A percentile compares a stretch with the other conserved stretches of the same genome.
Conservation (phyloP, 768 basidiomycete species). For the Hericium coralloides region DNA sequence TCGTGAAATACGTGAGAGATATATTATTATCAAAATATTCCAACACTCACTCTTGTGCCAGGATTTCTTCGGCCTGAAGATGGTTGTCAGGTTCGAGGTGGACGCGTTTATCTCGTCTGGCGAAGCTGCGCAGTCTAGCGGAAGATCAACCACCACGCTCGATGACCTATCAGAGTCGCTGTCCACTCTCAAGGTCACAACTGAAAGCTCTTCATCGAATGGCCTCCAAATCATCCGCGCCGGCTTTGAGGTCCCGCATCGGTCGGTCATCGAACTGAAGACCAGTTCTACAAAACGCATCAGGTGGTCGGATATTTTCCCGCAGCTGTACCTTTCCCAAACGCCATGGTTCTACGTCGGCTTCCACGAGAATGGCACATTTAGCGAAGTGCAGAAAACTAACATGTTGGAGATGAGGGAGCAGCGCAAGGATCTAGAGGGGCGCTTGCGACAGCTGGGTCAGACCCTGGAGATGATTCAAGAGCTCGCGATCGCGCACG, state of each 20-base stretch:
- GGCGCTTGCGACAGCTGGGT: conserved; percentile 16
- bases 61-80: conserved; percentile 48
- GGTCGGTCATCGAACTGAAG: conserved; percentile 21
- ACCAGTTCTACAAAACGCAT: conserved; percentile 16
- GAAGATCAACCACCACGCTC: not conserved
- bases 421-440: conserved; percentile 15
- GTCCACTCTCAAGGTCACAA: not conserved
- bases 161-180: not conserved
- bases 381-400: conserved; percentile 39
- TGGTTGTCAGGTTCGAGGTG: conserved; percentile 48
- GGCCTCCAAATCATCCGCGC: not conserved
- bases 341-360: conserved; percentile 54
- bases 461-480: conserved; percentile 13
- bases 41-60: conserved; percentile 16
- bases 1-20: conserved; percentile 44
- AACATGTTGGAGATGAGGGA: conserved; percentile 17
- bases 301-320: conserved; percentile 39
- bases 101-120: conserved; percentile 24
- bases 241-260: not conserved
- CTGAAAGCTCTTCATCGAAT: not conserved
- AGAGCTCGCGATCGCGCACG: conserved; percentile 14
- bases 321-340: conserved; percentile 62
- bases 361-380: conserved; percentile 44
- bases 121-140: not conserved
- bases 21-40: not conserved